phyloP scores from a whole-genome alignment of 2,329 filamentous ascomycete genomes.

The Acrocalymma vagum region DNA sequence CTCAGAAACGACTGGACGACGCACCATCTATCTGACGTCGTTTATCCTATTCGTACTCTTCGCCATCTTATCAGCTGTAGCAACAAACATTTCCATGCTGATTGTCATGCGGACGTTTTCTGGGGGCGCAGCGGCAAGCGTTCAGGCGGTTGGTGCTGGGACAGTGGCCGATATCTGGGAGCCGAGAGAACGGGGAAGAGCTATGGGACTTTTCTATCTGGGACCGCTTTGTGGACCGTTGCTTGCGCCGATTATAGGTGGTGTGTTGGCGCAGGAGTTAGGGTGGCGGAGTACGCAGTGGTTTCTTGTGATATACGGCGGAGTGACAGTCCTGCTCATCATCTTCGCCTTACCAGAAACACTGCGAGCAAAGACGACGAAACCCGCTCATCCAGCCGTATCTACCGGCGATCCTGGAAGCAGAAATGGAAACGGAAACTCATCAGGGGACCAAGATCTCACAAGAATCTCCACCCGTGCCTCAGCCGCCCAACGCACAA shows the following conservation, averaged over 20 bases:
- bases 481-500: constrained; percentile 43
- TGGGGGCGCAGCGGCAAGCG: constrained; percentile 47
- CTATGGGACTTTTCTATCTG: constrained; percentile 50
- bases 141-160: constrained; percentile 49
- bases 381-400: constrained; percentile 4
- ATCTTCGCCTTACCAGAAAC: constrained; percentile 48
- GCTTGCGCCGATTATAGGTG: constrained; percentile 50
- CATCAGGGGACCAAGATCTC: constrained; percentile 26
- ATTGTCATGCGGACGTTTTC: constrained; percentile 44
- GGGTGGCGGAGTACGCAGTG: constrained; percentile 51
- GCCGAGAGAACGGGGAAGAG: constrained; percentile 43
- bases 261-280: constrained; percentile 38
- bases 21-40: constrained; percentile 46
- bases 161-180: constrained; percentile 51
- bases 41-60: constrained; percentile 46
- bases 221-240: constrained; percentile 49
- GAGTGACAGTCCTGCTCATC: constrained; percentile 39
- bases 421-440: constrained; percentile 12
- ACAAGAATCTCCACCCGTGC: constrained; percentile 41
- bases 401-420: constrained; percentile 2
- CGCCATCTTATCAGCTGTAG: constrained; percentile 41
- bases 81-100: constrained; percentile 47
- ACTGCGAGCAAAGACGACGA: constrained; percentile 20
- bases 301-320: constrained; percentile 50
- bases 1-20: constrained; percentile 44